Evolutionary conservation across 2,329 filamentous ascomycete genomes (phyloP).

Genomic region (Trichoderma pleuroti): DNA sequence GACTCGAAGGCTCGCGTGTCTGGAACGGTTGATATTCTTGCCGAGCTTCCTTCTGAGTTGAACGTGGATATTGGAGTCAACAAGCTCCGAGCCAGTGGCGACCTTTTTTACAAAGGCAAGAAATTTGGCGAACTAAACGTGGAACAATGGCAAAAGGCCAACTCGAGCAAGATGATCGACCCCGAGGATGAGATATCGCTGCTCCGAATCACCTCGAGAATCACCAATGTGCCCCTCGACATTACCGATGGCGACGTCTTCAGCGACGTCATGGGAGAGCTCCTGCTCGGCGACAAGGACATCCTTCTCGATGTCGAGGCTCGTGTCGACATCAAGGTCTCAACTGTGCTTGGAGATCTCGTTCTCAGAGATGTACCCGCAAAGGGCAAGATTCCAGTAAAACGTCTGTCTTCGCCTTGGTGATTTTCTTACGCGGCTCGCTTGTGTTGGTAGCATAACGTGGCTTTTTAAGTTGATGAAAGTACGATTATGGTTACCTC

Average conservation of each 20-base stretch:
- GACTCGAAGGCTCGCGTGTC: conserved; percentile 75
- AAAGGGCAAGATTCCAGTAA: conserved; percentile 82
- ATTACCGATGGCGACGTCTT: conserved; percentile 80
- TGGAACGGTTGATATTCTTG: conserved; percentile 74
- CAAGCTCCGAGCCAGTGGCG: conserved; percentile 69
- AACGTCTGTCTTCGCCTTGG: conserved; percentile 74
- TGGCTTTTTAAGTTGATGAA: conserved; percentile 18
- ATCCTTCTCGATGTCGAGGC: conserved; percentile 74
- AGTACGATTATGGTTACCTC: conserved; percentile 21
- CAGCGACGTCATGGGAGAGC: conserved; percentile 71
- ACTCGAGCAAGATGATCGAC: conserved; percentile 65
- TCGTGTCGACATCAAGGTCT: conserved; percentile 75
- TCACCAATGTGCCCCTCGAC: conserved; percentile 75
- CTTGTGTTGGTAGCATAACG: conserved; percentile 28
- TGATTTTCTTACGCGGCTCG: conserved; percentile 27
- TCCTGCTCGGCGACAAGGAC: conserved; percentile 69
- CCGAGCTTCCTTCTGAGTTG: conserved; percentile 78
- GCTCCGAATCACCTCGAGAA: conserved; percentile 70
- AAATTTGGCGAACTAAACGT: conserved; percentile 81
- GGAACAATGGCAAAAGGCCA: conserved; percentile 76
- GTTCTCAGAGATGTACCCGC: conserved; percentile 80
- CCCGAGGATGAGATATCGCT: conserved; percentile 55
- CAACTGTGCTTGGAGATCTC: conserved; percentile 77
- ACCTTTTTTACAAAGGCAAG: conserved; percentile 73
- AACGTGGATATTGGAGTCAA: conserved; percentile 80